A percentile compares a stretch with the other conserved stretches of the same genome.
These are phyloP conservation scores for Cephalotrichum gorgonifer DNA, from an alignment of 2,329 filamentous ascomycete genomes.

Conservation along the genomic window DNA sequence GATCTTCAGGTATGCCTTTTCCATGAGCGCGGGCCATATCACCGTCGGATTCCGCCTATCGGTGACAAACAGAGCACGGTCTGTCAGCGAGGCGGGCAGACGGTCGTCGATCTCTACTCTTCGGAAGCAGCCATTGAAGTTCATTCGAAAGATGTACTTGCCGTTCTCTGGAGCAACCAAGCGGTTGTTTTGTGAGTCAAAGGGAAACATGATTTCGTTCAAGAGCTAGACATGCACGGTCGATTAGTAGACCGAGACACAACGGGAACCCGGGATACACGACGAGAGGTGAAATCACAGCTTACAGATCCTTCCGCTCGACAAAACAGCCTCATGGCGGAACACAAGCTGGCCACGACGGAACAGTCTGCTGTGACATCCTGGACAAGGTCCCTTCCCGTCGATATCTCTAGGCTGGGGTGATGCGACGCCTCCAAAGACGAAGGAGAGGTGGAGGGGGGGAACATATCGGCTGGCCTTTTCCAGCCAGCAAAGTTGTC, in stretches of 20 bases:
- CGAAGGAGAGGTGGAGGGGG: constrained; percentile 15
- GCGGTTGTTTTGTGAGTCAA: constrained; percentile 43
- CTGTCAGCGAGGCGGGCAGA: constrained; percentile 65
- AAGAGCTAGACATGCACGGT: background rate
- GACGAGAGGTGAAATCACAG: constrained; percentile 1
- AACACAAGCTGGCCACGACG: constrained; percentile 89
- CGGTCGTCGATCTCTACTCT: constrained; percentile 83
- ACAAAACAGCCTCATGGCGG: constrained; percentile 59
- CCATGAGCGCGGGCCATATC: constrained; percentile 84
- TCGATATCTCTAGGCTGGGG: constrained; percentile 38
- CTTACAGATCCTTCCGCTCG: constrained; percentile 59
- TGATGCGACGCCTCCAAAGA: constrained; percentile 37
- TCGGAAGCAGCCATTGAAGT: constrained; percentile 91
- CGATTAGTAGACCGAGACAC: background rate
- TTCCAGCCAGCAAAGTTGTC: constrained; percentile 78
- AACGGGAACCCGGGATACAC: too few relatives aligned
- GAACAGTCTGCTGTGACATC: constrained; percentile 95
- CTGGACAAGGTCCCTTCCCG: constrained; percentile 75
- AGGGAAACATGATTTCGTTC: constrained; percentile 63
- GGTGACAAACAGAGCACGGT: constrained; percentile 73
- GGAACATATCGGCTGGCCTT: constrained; percentile 59
- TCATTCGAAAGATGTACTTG: constrained; percentile 84
- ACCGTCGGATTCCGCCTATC: constrained; percentile 73
- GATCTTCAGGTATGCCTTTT: constrained; percentile 95
- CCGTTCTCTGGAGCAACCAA: constrained; percentile 66